Conservation (phyloP, 495 filamentous ascomycete genomes). For the Podospora pseudocomata region DNA sequence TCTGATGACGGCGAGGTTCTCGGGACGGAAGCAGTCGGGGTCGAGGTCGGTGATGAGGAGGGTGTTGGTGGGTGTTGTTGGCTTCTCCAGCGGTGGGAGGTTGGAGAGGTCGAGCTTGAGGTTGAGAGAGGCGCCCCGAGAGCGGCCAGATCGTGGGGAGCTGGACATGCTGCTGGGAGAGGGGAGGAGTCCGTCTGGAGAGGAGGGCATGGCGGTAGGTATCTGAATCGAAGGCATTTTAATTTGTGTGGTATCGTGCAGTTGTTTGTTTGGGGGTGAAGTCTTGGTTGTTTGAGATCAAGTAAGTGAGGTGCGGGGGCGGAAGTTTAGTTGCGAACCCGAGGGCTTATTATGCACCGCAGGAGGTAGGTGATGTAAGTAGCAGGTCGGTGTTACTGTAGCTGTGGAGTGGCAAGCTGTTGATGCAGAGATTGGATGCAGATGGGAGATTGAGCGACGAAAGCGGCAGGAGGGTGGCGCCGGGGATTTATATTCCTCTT, state of each 20-base stretch:
- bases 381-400: neutral
- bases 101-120: constrained; percentile 78
- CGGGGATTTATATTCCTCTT: neutral
- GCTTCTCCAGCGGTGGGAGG: constrained; percentile 72
- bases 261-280: no score
- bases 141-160: constrained; percentile 24
- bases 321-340: neutral
- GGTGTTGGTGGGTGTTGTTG: constrained; percentile 84
- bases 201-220: neutral
- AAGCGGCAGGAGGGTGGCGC: constrained; percentile 23
- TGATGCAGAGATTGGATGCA: neutral
- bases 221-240: neutral
- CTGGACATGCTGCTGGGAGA: constrained; percentile 32
- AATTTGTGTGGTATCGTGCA: neutral
- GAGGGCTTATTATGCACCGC: neutral
- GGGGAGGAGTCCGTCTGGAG: constrained; percentile 22
- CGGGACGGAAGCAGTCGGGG: constrained; percentile 70
- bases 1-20: constrained; percentile 73
- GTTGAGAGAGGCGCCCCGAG: constrained; percentile 36
- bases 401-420: neutral
- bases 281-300: neutral
- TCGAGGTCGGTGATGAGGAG: constrained; percentile 91
- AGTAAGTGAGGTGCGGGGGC: neutral
- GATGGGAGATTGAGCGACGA: constrained; percentile 4
- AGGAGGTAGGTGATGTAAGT: neutral